Percentiles rank a stretch among this genome's conserved stretches.
These are phyloP conservation scores for Cystobasidium tubakii DNA, from an alignment of 768 basidiomycete species.

Conservation along the genomic window DNA sequence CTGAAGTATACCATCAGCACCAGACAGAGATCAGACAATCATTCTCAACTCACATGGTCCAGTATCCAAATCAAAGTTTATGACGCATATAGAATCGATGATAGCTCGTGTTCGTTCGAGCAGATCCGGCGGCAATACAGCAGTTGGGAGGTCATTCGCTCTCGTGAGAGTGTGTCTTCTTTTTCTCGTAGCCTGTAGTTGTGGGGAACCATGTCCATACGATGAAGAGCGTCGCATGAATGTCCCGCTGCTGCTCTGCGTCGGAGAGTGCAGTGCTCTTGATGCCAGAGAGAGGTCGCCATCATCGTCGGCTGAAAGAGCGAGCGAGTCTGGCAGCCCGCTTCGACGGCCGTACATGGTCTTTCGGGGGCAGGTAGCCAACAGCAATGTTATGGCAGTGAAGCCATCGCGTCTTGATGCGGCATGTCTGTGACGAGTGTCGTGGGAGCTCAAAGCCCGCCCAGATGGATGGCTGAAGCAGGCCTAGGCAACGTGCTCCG, in stretches of 20 bases:
- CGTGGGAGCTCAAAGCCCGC: too few relatives aligned
- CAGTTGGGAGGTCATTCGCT: slow-evolving; percentile 12
- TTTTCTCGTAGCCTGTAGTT: neutral
- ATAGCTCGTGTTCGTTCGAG: slow-evolving; percentile 13
- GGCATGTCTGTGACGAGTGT: neutral
- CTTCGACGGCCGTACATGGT: slow-evolving; percentile 1
- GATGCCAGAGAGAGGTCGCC: slow-evolving; percentile 25
- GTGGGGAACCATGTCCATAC: neutral
- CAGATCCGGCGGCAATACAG: neutral
- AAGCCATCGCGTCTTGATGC: neutral
- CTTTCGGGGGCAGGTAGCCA: neutral
- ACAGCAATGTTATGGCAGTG: neutral
- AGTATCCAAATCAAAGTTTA: slow-evolving; percentile 45
- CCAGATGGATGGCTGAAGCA: too few relatives aligned
- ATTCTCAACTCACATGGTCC: slow-evolving; percentile 30
- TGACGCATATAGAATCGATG: slow-evolving; percentile 40
- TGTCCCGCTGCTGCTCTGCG: neutral
- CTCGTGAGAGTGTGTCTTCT: slow-evolving; percentile 35
- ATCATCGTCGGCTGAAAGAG: slow-evolving; percentile 9
- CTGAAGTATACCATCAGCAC: slow-evolving; percentile 32
- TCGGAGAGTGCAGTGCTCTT: slow-evolving; percentile 4
- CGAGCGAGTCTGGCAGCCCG: neutral
- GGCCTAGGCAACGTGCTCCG: neutral
- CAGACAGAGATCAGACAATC: slow-evolving; percentile 39
- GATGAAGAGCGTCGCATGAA: neutral